phyloP scores from a whole-genome alignment of 352 stramenopile genomes.

The Phytophthora hybrid region DNA sequence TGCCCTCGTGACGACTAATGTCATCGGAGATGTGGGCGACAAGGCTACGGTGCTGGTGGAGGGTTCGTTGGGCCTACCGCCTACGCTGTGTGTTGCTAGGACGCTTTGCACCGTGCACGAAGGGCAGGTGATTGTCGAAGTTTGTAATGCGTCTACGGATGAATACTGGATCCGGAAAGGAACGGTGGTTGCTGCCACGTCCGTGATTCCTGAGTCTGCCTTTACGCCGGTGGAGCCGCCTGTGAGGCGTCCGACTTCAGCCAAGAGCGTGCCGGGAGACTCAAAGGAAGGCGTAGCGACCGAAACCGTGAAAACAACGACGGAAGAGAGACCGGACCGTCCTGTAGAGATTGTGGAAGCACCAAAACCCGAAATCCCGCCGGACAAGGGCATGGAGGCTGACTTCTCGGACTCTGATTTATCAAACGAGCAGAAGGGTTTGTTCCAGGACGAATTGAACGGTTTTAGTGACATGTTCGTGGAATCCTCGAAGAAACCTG shows the following conservation, averaged over 20 bases:
- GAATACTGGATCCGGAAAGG: not conserved
- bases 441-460: no score
- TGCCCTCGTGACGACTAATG: not conserved
- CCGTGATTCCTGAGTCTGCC: slow-evolving; percentile 2
- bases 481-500: no score
- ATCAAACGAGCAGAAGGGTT: no score
- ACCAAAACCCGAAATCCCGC: no score
- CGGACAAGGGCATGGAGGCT: no score
- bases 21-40: not conserved
- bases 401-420: no score
- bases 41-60: slow-evolving; percentile 4
- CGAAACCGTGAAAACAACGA: no score
- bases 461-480: no score
- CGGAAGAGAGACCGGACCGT: not conserved
- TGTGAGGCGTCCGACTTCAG: no score
- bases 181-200: not conserved
- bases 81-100: not conserved
- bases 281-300: no score
- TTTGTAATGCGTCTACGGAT: not conserved
- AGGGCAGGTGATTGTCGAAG: not conserved
- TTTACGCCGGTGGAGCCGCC: not conserved
- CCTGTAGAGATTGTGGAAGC: not conserved
- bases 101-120: not conserved
- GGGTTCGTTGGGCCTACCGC: not conserved
- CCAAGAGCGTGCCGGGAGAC: no score